phyloP scores from a whole-genome alignment of 208 protist genomes.

The Vickermania spadyakhi region DNA sequence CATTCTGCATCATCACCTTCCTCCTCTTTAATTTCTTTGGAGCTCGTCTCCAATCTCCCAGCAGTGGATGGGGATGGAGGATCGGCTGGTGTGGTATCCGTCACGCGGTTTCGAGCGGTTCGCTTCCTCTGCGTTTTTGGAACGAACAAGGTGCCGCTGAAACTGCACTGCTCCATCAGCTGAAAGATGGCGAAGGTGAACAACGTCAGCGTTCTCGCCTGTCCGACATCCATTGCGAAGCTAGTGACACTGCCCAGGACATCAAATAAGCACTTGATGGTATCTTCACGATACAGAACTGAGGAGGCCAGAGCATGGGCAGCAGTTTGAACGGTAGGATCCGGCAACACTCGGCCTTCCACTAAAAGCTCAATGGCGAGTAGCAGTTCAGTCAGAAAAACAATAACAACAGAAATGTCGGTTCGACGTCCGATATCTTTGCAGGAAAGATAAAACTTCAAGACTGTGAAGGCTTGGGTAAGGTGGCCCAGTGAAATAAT shows the following conservation, averaged over 20 bases:
- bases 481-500: conserved; percentile 71
- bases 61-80: too few species aligned
- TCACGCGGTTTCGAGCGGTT: conserved; percentile 6
- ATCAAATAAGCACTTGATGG: conserved; percentile 66
- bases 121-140: conserved; percentile 33
- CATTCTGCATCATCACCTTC: background rate
- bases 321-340: conserved; percentile 48
- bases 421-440: conserved; percentile 46
- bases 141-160: conserved; percentile 57
- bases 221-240: conserved; percentile 21
- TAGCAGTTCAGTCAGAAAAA: conserved; percentile 67
- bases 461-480: conserved; percentile 44
- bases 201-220: conserved; percentile 39
- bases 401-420: conserved; percentile 39
- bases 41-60: too few species aligned
- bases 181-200: conserved; percentile 71
- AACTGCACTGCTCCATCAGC: conserved; percentile 83
- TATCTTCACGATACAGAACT: conserved; percentile 76
- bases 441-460: conserved; percentile 55
- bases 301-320: conserved; percentile 75
- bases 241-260: conserved; percentile 33
- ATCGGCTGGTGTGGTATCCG: background rate
- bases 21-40: background rate
- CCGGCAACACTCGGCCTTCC: conserved; percentile 57
- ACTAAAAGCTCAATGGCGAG: conserved; percentile 64